Evolutionary conservation across 805 yeast species (phyloP).

Genomic region (Zygoascus biomembranicola): DNA sequence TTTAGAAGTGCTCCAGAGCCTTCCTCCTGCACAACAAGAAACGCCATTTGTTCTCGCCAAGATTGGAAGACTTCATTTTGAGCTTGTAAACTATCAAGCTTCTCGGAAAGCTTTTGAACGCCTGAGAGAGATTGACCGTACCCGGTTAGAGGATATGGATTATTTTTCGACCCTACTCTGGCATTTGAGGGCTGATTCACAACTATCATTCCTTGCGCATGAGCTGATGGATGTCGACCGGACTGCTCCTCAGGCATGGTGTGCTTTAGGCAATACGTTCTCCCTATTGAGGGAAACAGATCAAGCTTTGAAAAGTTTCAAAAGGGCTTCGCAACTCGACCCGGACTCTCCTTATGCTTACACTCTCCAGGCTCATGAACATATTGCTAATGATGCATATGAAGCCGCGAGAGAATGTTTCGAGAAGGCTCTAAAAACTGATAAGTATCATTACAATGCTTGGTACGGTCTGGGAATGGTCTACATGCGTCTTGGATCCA

Average conservation of each 20-base stretch:
- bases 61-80: constrained; percentile 76
- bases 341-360: constrained; percentile 76
- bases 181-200: constrained; percentile 81
- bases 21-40: constrained; percentile 54
- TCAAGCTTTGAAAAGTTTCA: constrained; percentile 82
- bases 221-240: constrained; percentile 63
- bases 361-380: constrained; percentile 91
- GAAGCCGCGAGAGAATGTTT: constrained; percentile 82
- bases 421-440: constrained; percentile 66
- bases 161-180: constrained; percentile 82
- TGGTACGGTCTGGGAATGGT: constrained; percentile 96
- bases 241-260: constrained; percentile 81
- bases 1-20: constrained; percentile 51
- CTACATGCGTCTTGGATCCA: constrained; percentile 76
- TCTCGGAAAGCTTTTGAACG: constrained; percentile 55
- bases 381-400: constrained; percentile 77
- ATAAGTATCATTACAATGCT: constrained; percentile 84
- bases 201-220: constrained; percentile 72
- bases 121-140: constrained; percentile 63
- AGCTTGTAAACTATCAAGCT: constrained; percentile 75
- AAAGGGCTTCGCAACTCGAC: constrained; percentile 63
- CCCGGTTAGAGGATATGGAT: constrained; percentile 83
- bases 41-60: constrained; percentile 84
- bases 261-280: constrained; percentile 80
- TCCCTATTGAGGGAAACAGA: constrained; percentile 78